A percentile compares a stretch with the other conserved stretches of the same genome.
These are phyloP conservation scores for Leccinum variicolor DNA, from an alignment of 768 basidiomycete genomes.

Conservation along the genomic window DNA sequence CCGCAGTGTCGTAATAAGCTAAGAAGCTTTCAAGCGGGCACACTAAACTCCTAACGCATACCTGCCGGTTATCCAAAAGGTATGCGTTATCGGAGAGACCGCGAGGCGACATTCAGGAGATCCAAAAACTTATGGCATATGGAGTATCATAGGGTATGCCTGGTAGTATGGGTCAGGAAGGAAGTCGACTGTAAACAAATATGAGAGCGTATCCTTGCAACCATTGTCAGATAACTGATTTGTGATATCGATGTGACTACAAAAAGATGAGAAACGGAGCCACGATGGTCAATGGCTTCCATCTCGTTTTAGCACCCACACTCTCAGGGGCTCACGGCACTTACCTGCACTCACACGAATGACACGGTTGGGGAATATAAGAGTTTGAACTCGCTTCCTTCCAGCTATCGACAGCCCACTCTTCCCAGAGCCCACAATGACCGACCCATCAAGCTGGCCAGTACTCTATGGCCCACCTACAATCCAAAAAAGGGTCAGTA, in stretches of 20 bases:
- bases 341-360: neutral
- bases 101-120: neutral
- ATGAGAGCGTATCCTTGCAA: neutral
- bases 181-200: neutral
- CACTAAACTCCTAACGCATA: neutral
- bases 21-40: neutral
- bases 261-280: neutral
- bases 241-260: neutral
- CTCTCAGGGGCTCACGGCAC: neutral
- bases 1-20: neutral
- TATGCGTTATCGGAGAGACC: neutral
- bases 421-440: neutral
- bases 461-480: constrained; percentile 8
- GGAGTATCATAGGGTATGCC: too few relatives aligned
- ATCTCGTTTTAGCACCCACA: neutral
- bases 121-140: neutral
- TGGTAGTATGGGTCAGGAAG: too few relatives aligned
- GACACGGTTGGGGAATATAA: neutral
- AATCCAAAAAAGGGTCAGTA: constrained; percentile 10
- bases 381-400: neutral
- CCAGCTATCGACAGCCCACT: neutral
- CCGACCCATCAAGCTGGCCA: neutral
- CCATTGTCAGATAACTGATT: neutral
- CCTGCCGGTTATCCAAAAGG: neutral
- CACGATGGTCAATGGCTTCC: neutral